phyloP scores from a whole-genome alignment of 441 rosid genomes.

The Gossypium schwendimanii region DNA sequence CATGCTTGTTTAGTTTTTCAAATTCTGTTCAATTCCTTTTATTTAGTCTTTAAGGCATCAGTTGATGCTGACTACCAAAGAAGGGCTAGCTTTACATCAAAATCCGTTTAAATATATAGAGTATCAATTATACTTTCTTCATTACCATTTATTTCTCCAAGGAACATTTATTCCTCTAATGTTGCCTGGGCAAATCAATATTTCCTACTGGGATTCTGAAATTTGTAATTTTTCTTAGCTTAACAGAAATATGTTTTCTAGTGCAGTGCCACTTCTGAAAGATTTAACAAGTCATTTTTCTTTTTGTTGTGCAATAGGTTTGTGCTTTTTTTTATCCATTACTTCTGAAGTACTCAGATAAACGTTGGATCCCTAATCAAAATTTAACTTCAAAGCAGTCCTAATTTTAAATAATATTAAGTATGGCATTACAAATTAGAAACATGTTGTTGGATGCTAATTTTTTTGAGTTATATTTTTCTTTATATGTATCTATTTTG shows the following conservation, averaged over 20 bases:
- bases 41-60: neutral
- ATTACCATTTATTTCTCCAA: neutral
- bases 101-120: neutral
- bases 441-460: neutral
- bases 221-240: neutral
- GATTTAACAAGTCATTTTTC: neutral
- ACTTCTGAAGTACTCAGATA: neutral
- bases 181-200: neutral
- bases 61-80: neutral
- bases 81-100: neutral
- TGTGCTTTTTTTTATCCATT: neutral
- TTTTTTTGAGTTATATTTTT: neutral
- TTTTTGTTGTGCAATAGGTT: neutral
- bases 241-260: neutral
- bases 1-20: neutral
- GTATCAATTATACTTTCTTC: neutral
- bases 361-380: neutral
- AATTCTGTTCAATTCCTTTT: neutral
- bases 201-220: neutral
- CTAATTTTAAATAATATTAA: neutral
- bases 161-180: neutral
- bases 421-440: neutral
- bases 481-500: neutral
- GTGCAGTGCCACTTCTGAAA: neutral
- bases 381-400: constrained; percentile 2